Conservation (phyloP, 2,329 filamentous ascomycete species). For the Alternaria sp. region DNA sequence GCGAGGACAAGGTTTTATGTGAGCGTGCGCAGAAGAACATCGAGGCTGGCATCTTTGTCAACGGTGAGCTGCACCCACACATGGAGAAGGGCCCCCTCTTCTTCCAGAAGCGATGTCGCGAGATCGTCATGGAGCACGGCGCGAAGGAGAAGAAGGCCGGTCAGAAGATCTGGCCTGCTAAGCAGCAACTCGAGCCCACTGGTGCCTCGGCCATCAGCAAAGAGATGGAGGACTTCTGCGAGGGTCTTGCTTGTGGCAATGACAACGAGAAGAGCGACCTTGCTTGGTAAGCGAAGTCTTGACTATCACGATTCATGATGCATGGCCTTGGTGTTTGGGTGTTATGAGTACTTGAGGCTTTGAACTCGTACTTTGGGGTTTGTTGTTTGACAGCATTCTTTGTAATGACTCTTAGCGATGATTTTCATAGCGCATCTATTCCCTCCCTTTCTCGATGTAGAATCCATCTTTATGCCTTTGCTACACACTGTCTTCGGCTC, state of each 20-base stretch:
- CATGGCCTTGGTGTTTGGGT: slow-evolving; percentile 24
- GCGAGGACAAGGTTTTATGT: slow-evolving; percentile 69
- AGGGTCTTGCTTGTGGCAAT: slow-evolving; percentile 33
- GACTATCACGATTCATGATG: slow-evolving; percentile 11
- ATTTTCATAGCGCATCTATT: not conserved
- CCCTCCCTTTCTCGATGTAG: not conserved
- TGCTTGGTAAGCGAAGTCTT: slow-evolving; percentile 23
- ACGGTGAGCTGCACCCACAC: slow-evolving; percentile 67
- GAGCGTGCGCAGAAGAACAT: slow-evolving; percentile 66
- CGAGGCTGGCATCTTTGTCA: slow-evolving; percentile 66
- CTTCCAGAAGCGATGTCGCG: slow-evolving; percentile 61
- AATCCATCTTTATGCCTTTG: not conserved
- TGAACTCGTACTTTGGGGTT: slow-evolving; percentile 14
- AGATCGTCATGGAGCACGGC: slow-evolving; percentile 57
- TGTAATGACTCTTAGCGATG: slow-evolving; percentile 13
- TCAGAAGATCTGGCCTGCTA: slow-evolving; percentile 61
- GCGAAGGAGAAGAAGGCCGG: slow-evolving; percentile 54
- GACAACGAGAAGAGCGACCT: slow-evolving; percentile 37
- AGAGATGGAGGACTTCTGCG: slow-evolving; percentile 38
- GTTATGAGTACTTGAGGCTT: slow-evolving; percentile 20
- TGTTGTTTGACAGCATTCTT: not conserved
- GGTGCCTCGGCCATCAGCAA: slow-evolving; percentile 26
- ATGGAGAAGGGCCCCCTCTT: slow-evolving; percentile 66
- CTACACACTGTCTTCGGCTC: not conserved
- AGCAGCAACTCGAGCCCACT: slow-evolving; percentile 35